phyloP scores from a whole-genome alignment of 1,284 basidiomycete genomes.

The Kwoniella shivajii region DNA sequence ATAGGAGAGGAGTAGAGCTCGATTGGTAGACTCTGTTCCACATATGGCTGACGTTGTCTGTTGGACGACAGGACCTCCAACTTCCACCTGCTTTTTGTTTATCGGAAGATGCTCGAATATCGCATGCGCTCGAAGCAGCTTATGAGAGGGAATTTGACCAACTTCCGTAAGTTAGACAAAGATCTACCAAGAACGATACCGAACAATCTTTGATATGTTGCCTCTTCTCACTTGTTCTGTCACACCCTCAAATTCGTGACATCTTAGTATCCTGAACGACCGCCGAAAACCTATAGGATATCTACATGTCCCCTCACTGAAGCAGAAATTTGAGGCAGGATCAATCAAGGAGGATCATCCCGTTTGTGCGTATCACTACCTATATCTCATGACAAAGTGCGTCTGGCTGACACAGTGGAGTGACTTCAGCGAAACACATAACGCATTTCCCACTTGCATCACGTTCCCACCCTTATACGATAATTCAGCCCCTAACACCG shows the following conservation, averaged over 20 bases:
- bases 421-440: slow-evolving; percentile 64
- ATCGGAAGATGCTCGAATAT: slow-evolving; percentile 68
- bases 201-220: background rate
- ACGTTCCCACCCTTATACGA: slow-evolving; percentile 64
- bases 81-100: slow-evolving; percentile 85
- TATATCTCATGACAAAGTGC: background rate
- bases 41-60: background rate
- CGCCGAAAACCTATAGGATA: slow-evolving; percentile 77
- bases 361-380: slow-evolving; percentile 57
- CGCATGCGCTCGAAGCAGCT: slow-evolving; percentile 75
- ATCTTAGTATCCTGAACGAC: slow-evolving; percentile 68
- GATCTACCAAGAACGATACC: background rate
- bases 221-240: background rate
- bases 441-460: slow-evolving; percentile 70
- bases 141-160: slow-evolving; percentile 90
- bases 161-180: slow-evolving; percentile 66
- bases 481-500: slow-evolving; percentile 76
- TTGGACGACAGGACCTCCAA: slow-evolving; percentile 71
- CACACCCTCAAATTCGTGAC: background rate
- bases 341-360: slow-evolving; percentile 61
- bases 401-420: background rate
- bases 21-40: background rate
- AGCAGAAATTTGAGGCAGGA: slow-evolving; percentile 73
- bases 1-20: background rate
- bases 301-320: slow-evolving; percentile 72